Conservation (phyloP, 2,329 filamentous ascomycete species). For the Rhinocladiella similis region DNA sequence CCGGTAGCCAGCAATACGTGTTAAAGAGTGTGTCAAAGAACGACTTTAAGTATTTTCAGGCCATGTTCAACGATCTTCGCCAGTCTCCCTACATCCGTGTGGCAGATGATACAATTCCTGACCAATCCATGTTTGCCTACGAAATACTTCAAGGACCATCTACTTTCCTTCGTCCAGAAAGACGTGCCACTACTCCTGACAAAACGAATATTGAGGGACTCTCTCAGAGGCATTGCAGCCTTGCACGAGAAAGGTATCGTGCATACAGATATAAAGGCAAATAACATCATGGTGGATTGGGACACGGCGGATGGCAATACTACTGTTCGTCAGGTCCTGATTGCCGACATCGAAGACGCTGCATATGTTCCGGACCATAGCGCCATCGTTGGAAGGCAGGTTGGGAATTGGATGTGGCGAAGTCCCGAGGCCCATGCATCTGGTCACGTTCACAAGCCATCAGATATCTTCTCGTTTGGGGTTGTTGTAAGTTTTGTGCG, state of each 20-base stretch:
- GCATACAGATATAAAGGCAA: slow-evolving; percentile 39
- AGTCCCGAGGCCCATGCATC: slow-evolving; percentile 39
- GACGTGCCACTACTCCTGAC: slow-evolving; percentile 38
- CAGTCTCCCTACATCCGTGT: slow-evolving; percentile 40
- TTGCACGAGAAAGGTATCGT: slow-evolving; percentile 35
- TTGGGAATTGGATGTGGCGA: slow-evolving; percentile 38
- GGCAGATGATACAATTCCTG: slow-evolving; percentile 44
- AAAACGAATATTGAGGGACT: slow-evolving; percentile 46
- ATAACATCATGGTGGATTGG: slow-evolving; percentile 37
- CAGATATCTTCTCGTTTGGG: slow-evolving; percentile 40
- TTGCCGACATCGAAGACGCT: slow-evolving; percentile 35
- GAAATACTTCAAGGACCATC: slow-evolving; percentile 45
- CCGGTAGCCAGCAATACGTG: slow-evolving; percentile 26
- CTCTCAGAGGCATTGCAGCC: slow-evolving; percentile 36
- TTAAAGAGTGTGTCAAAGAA: slow-evolving; percentile 31
- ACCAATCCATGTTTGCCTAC: slow-evolving; percentile 49
- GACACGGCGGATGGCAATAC: slow-evolving; percentile 20
- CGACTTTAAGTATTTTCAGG: slow-evolving; percentile 26
- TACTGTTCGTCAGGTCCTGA: slow-evolving; percentile 31
- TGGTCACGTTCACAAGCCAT: slow-evolving; percentile 33
- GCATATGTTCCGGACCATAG: slow-evolving; percentile 6
- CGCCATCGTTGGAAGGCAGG: slow-evolving; percentile 31
- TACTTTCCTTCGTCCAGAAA: slow-evolving; percentile 45
- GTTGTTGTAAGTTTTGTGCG: slow-evolving; percentile 31
- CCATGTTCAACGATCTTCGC: slow-evolving; percentile 24